Evolutionary conservation across 352 stramenopile genomes (phyloP).

Genomic region (Globisporangium nagaii): DNA sequence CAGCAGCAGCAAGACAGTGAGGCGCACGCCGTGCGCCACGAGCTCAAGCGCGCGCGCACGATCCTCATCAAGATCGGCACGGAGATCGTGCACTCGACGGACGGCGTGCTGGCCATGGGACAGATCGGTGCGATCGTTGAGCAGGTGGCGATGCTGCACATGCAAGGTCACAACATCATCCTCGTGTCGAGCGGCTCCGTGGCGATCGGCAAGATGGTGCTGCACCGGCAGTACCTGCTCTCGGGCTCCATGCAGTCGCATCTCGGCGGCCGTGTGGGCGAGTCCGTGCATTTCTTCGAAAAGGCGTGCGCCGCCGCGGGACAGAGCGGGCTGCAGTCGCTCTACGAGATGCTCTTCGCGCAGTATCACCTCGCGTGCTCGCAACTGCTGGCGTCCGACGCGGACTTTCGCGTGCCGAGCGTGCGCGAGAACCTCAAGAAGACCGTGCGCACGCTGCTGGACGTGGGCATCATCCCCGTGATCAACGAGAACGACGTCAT

Average conservation of each 20-base stretch:
- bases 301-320: slow-evolving; percentile 65
- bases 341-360: slow-evolving; percentile 84
- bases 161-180: slow-evolving; percentile 79
- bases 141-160: slow-evolving; percentile 72
- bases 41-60: slow-evolving; percentile 54
- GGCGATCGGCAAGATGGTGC: slow-evolving; percentile 73
- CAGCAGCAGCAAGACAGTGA: slow-evolving; percentile 5
- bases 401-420: slow-evolving; percentile 61
- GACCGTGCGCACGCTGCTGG: slow-evolving; percentile 57
- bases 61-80: slow-evolving; percentile 86
- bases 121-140: slow-evolving; percentile 83
- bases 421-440: slow-evolving; percentile 64
- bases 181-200: slow-evolving; percentile 80
- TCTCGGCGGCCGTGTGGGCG: slow-evolving; percentile 51
- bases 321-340: slow-evolving; percentile 74
- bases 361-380: slow-evolving; percentile 83
- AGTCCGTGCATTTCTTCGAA: slow-evolving; percentile 60
- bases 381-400: slow-evolving; percentile 74
- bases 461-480: slow-evolving; percentile 80
- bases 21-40: slow-evolving; percentile 16
- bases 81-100: slow-evolving; percentile 77
- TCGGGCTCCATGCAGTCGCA: slow-evolving; percentile 83
- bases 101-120: slow-evolving; percentile 75
- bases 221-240: slow-evolving; percentile 77
- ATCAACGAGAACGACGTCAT: slow-evolving; percentile 89